Base-by-base conservation (phyloP, 495 filamentous ascomycete genomes). In the Penicillium dipodomyicola region DNA sequence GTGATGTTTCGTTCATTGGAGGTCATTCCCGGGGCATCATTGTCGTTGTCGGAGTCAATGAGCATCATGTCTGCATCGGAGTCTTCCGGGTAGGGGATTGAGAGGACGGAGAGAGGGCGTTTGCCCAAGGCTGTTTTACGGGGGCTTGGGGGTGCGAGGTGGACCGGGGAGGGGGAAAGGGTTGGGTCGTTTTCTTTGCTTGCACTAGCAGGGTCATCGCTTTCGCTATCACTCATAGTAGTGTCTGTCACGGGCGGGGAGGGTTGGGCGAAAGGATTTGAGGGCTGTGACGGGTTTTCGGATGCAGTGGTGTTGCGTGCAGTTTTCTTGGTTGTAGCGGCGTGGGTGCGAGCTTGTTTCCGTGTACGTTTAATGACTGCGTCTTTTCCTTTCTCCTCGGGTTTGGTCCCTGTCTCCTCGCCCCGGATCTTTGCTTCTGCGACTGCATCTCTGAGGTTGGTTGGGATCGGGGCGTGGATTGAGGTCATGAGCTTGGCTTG, bases 401-500 rank as follows among this genome's bases (percentile, higher is more conserved):
- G 45, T 1, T 49, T 60, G 14, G 72, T 65, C 4, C 61, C 66
- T 9, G 67, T 59, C 23, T 84, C 82, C 57, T 87, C 85, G 14
- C 86, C 86, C 59, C 85, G 71, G 40, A 68, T 65, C 61, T 80
- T 84, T 19, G 87, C 86, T 65, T 86, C 80, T 22, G 64, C 54
- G 11, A 81, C 84, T 15, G 72, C 72, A 7, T 62, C 60, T 41
- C 66, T 66, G 29, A 82, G 40, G 2, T 75, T 70, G 11, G 60
- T 44, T 1, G 85, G 83, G 29, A 88, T 71, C 0, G 61, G 66
- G 0, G 87, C 87, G 56, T 90, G 85, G 25, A 89, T 84, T 4
- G 79, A 81, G 15, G 85, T 85, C 84, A 87, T 87, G 25, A 89
- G 64, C 62, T 74, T 81, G 15, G 86, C 87, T 57, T 87, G 77